A percentile compares a stretch with the other conserved stretches of the same genome.
Evolutionary conservation across 305 asterid genomes (phyloP).

Genomic region (Solanum hybrid): DNA sequence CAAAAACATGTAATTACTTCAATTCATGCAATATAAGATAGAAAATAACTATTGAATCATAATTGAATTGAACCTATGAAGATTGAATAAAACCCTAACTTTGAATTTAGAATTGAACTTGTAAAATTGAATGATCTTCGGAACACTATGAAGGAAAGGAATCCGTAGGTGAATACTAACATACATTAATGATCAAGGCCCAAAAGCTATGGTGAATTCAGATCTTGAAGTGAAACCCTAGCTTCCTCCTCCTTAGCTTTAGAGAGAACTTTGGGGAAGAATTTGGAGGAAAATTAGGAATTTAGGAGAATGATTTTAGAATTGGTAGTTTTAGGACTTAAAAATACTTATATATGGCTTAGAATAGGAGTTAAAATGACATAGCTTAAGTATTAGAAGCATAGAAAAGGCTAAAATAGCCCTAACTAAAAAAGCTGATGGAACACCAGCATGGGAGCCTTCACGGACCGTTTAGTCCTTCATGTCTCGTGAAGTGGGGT

Average conservation of each 20-base stretch:
- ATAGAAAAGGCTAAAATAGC: neutral
- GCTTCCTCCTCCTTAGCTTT: neutral
- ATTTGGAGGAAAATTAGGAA: neutral
- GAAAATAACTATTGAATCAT: neutral
- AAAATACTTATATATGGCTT: neutral
- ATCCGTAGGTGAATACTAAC: neutral
- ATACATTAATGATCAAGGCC: neutral
- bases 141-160: neutral
- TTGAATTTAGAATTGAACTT: neutral
- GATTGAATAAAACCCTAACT: neutral
- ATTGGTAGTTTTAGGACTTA: neutral
- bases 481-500: neutral
- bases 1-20: neutral
- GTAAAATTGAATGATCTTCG: neutral
- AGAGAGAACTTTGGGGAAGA: neutral
- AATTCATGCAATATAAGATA: neutral
- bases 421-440: neutral
- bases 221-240: neutral
- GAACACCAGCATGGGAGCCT: neutral
- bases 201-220: too few species aligned
- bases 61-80: neutral
- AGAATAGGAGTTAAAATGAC: neutral
- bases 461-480: neutral
- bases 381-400: neutral
- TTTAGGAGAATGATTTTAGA: neutral